A percentile compares a stretch with the other conserved stretches of the same genome.
Evolutionary conservation across 2,329 filamentous ascomycete genomes (phyloP).

Genomic region (Clonostachys solani): DNA sequence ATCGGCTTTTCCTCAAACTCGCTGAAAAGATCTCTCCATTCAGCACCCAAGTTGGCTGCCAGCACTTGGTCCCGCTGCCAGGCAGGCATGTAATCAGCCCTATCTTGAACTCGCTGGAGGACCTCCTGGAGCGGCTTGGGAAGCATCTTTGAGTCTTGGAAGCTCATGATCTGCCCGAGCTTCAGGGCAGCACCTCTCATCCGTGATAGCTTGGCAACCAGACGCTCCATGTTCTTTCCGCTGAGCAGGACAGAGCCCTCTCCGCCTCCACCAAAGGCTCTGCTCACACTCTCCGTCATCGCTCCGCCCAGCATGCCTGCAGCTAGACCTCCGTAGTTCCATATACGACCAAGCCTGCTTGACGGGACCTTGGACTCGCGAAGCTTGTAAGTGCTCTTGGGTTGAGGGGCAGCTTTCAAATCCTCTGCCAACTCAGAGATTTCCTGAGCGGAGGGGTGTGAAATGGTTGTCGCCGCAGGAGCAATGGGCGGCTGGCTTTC

Average conservation of each 20-base stretch:
- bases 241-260: conserved; percentile 82
- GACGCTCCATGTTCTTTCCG: conserved; percentile 83
- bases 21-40: conserved; percentile 81
- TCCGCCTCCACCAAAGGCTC: conserved; percentile 65
- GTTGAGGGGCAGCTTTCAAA: conserved; percentile 9
- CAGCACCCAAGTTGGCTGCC: conserved; percentile 67
- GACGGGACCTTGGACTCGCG: conserved; percentile 88
- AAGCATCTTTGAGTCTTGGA: conserved; percentile 95
- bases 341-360: conserved; percentile 78
- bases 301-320: conserved; percentile 95
- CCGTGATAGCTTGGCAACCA: conserved; percentile 87
- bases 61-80: conserved; percentile 89
- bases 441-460: conserved; percentile 5
- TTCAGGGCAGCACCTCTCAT: conserved; percentile 98
- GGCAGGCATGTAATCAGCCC: conserved; percentile 95
- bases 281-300: conserved; percentile 77
- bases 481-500: background rate
- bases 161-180: conserved; percentile 95
- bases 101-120: conserved; percentile 89
- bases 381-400: conserved; percentile 55
- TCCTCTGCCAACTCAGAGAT: conserved; percentile 18
- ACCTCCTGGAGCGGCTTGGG: conserved; percentile 84
- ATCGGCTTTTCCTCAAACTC: conserved; percentile 89
- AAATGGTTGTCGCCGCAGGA: conserved; percentile 2
- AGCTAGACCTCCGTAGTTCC: conserved; percentile 92